Evolutionary conservation across 2,329 filamentous ascomycete species (phyloP).

Genomic region (Stromatinia cepivora): DNA sequence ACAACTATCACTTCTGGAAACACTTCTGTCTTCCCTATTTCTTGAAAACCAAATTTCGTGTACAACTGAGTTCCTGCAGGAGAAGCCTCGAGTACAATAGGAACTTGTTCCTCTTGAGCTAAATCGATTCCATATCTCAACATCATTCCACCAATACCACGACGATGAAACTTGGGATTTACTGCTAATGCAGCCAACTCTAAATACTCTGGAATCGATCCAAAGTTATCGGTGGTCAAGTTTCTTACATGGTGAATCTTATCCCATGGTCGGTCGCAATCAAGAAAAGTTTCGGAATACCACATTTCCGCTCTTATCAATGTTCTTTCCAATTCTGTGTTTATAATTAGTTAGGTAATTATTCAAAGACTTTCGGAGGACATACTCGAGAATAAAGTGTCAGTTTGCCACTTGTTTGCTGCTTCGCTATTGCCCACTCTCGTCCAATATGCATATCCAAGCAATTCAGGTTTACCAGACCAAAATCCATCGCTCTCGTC

Average conservation of each 20-base stretch:
- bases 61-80: conserved; percentile 17
- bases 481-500: conserved; percentile 20
- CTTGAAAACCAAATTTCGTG: conserved; percentile 13
- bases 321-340: conserved; percentile 17
- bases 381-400: conserved; percentile 10
- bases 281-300: conserved; percentile 15
- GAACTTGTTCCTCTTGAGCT: conserved; percentile 17
- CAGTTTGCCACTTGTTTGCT: conserved; percentile 18
- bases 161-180: conserved; percentile 13
- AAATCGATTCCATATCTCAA: conserved; percentile 18
- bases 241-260: conserved; percentile 9
- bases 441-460: conserved; percentile 18
- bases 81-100: conserved; percentile 18
- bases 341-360: background rate
- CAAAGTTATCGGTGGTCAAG: conserved; percentile 9
- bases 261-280: conserved; percentile 17
- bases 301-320: conserved; percentile 10
- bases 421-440: conserved; percentile 14
- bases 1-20: conserved; percentile 7
- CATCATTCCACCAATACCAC: conserved; percentile 18
- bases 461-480: conserved; percentile 13
- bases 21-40: conserved; percentile 6
- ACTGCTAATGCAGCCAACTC: conserved; percentile 11
- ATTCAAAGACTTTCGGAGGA: background rate
- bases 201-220: conserved; percentile 9